Base-by-base conservation (phyloP, 345 rosid species). In the Moringa oleifera region DNA sequence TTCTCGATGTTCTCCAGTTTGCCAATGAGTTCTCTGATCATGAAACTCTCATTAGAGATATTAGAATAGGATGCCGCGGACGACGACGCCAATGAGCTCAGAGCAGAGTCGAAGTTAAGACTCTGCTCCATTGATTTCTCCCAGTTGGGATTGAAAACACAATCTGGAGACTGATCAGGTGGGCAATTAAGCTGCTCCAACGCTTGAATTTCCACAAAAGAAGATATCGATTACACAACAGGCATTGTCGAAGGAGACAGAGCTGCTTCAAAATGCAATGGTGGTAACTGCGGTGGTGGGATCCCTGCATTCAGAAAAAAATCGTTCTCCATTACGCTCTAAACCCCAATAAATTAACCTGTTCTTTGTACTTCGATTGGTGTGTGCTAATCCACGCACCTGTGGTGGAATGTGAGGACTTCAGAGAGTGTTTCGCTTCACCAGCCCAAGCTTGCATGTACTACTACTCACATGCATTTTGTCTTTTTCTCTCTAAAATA, bases 1-100 rank as follows among this genome's bases (percentile, higher is more conserved):
- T 64, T 70, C 7, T 80, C 74, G 18, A 82, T 75, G 70, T 63
- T 75, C 21, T 88, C 88, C 57, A 87, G 51, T 20, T 87, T 84
- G 6, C 94, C 94, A 0, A 85, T 75, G 56, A 87, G 70, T 63
- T 90, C 96, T 71, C 87, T 73, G 73, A 81, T 73, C 31, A 80
- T 55, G 45, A 77, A 65, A 64, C 81, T 71, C 9, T 84, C 93
- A n/a, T 59, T 70, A 68, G 89, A 73, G 7, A 80, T 45, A 75
- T 76, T 78, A 24, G 86, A 81, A 55, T 71, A 72, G 18, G 90
- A 80, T 4, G 87, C 91, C 0, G 77, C 81, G 2, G 91, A 93
- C 0, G 96, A 83, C n/a, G 96, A 86, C 45, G 79, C 94, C 67
- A 83, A 79, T 20, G 98, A 84, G 75, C 85, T 84, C 52, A 81